Conservation (phyloP, 1,139 yeast genomes). For the Schwanniomyces etchellsii region DNA sequence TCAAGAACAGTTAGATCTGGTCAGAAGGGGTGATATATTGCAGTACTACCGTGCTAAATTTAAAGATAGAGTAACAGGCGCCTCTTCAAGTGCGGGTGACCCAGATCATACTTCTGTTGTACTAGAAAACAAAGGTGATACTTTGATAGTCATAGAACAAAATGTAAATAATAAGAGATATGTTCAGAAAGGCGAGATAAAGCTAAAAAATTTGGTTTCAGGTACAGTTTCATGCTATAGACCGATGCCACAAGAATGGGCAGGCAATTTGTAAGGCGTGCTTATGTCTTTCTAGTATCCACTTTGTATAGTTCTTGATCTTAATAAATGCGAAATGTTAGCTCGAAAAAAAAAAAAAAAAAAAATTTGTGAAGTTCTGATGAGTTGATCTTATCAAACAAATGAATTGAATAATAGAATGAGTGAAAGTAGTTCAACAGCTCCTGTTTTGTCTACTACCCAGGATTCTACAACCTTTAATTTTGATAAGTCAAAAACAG, state of each 20-base stretch:
- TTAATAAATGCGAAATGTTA: constrained; percentile 1
- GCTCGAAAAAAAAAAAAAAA: background rate
- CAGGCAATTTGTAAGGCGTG: constrained; percentile 21
- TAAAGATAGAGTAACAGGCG: constrained; percentile 21
- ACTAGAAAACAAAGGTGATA: constrained; percentile 24
- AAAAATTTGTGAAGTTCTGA: too few relatives aligned
- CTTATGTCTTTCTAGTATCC: background rate
- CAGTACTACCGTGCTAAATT: constrained; percentile 42
- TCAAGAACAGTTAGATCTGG: constrained; percentile 25
- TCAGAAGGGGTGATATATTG: constrained; percentile 38
- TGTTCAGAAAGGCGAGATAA: constrained; percentile 43
- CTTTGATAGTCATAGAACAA: constrained; percentile 51
- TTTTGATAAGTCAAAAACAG: constrained; percentile 30
- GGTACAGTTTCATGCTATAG: constrained; percentile 53
- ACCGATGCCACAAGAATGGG: constrained; percentile 54
- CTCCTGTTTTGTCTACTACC: constrained; percentile 58
- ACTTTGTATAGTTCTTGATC: background rate
- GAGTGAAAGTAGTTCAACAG: constrained; percentile 18
- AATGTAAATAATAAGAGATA: constrained; percentile 48
- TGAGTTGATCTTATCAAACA: too few relatives aligned
- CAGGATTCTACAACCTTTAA: constrained; percentile 50
- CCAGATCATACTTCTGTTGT: constrained; percentile 71
- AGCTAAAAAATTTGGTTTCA: constrained; percentile 34
- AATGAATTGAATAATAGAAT: too few relatives aligned
- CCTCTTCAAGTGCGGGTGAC: constrained; percentile 38